phyloP scores from a whole-genome alignment of 306 rosid genomes.

The Hylodesmum podocarpum region DNA sequence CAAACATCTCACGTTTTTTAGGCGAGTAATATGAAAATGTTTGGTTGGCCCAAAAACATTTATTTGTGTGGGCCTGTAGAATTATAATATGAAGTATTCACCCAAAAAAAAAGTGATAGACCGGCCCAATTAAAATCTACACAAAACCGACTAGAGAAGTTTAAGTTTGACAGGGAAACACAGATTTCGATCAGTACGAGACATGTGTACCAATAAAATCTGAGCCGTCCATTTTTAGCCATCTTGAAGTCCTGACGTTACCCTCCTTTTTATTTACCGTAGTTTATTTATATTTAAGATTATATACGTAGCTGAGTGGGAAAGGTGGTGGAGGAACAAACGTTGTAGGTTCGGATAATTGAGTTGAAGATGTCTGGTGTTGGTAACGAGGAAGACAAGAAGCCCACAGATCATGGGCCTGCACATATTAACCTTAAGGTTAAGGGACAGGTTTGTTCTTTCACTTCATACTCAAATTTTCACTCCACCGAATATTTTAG shows the following conservation, averaged over 20 bases:
- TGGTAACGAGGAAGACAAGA: slow-evolving; percentile 56
- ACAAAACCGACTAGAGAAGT: neutral
- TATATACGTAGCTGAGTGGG: neutral
- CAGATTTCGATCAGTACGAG: neutral
- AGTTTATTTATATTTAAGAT: too few species aligned
- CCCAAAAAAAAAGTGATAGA: too few species aligned
- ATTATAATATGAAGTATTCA: too few species aligned
- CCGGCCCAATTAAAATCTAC: neutral
- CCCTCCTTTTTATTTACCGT: too few species aligned
- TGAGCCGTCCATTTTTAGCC: neutral
- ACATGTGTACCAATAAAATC: neutral
- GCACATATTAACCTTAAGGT: slow-evolving; percentile 78
- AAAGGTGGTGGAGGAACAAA: neutral
- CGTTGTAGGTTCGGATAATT: neutral
- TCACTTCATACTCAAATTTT: neutral
- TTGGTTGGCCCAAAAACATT: neutral
- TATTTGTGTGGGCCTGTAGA: neutral
- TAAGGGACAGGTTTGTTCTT: slow-evolving; percentile 65
- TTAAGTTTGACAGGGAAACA: neutral
- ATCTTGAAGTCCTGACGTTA: too few species aligned
- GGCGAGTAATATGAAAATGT: too few species aligned
- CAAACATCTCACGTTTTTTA: too few species aligned
- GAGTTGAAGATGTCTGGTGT: slow-evolving; percentile 51
- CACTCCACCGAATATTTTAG: neutral
- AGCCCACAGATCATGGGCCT: slow-evolving; percentile 56